A percentile compares a stretch with the other conserved stretches of the same genome.
Evolutionary conservation across 768 basidiomycete species (phyloP).

Genomic region (Lenzites betulinus): DNA sequence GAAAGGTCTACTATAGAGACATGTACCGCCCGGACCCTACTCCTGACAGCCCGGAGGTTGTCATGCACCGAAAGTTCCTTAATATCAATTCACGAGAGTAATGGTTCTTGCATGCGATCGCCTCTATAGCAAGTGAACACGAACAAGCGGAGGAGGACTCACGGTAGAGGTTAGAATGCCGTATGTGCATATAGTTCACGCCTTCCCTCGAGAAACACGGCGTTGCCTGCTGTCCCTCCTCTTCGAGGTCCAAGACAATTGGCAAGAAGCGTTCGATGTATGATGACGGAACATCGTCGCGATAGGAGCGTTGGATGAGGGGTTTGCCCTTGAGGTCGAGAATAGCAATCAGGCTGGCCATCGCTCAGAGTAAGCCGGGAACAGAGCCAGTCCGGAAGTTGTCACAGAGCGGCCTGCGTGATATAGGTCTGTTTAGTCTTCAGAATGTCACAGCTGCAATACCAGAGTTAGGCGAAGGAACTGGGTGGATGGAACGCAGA

Average conservation of each 20-base stretch:
- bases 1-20: too few species aligned
- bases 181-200: conserved; percentile 97
- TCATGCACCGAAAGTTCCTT: too few species aligned
- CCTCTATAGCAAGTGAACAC: neutral
- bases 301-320: conserved; percentile 93
- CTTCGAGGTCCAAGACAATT: conserved; percentile 91
- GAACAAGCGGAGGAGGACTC: conserved; percentile 35
- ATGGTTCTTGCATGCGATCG: neutral
- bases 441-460: neutral
- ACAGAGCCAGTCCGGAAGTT: too few species aligned
- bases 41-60: too few species aligned
- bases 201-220: conserved; percentile 96
- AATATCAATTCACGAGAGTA: neutral
- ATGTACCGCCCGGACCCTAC: too few species aligned
- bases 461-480: neutral
- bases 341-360: conserved; percentile 83
- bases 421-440: too few species aligned
- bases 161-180: conserved; percentile 98
- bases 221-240: conserved; percentile 94
- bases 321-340: conserved; percentile 99
- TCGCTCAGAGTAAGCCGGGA: conserved; percentile 20
- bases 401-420: too few species aligned
- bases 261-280: conserved; percentile 94
- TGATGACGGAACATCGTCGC: conserved; percentile 90
- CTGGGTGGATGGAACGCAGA: neutral